Base-by-base conservation (phyloP, 148 eudicot species). In the Tetragonia tetragonoides region DNA sequence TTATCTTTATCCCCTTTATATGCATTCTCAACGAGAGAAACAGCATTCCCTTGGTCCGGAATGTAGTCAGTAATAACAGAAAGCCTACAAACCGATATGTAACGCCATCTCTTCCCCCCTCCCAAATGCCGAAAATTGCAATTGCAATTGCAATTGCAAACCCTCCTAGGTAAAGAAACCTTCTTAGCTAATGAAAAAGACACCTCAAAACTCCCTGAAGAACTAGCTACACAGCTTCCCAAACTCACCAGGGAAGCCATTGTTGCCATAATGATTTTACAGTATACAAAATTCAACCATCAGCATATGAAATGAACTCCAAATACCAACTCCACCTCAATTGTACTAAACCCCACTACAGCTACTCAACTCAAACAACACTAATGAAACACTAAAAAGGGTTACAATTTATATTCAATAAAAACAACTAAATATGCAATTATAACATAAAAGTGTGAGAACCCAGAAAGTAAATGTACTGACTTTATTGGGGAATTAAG, bases 201-300 rank as follows among this genome's bases (percentile, higher is more conserved):
- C 2, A 90, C 87, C 66, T 93, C 93, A 62, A 84, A 86, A 75
- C 86, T 81, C 66, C 86, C 87, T 12, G 92, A 81, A 51, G 91
- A 88, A 80, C 85, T 80, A 42, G 84, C 77, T 64, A 85, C 84
- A 39, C 82, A 83, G 77, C 97, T 87, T 72, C 99, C 99, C 87
- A 93, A 87, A 81, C 88, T 92, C 74, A 87, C 97, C 49, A 90
- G 87, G 88, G 98, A 91, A 95, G 99, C 92, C 88, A 93, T 70
- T 77, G 93, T 84, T 80, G 92, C 88, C 99, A 95, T 95, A 41
- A 70, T 66, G 34, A 12, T 68, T 56, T 87, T 74, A 79, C 18
- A 74, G 51, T 34, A 21, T 11, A 72, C 44, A 69, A 66, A 59
- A 66, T 34, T 41, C 40, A 59, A 66, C 10, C 78, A 85, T 77